phyloP scores from a whole-genome alignment of 2,329 filamentous ascomycete species.

The Neonectria coccinea region DNA sequence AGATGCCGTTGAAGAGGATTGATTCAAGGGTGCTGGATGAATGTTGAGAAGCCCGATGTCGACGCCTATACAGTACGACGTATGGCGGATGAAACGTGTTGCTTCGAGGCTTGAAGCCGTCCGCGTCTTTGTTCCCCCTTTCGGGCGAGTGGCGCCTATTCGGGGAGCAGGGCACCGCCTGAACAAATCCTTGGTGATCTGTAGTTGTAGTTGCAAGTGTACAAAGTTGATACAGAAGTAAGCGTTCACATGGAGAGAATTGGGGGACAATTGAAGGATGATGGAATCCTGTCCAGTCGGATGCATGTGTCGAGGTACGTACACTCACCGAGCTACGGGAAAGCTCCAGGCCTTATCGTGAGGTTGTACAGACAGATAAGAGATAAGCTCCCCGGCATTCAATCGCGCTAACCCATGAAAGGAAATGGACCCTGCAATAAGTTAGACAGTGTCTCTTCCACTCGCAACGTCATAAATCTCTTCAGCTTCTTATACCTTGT shows the following conservation, averaged over 20 bases:
- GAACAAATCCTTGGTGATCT: background rate
- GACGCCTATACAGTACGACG: background rate
- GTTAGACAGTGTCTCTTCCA: constrained; percentile 4
- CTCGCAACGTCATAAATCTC: constrained; percentile 8
- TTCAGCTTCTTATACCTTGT: background rate
- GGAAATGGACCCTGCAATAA: constrained; percentile 28
- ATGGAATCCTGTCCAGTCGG: background rate
- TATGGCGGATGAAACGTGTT: constrained; percentile 36
- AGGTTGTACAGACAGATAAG: constrained; percentile 15
- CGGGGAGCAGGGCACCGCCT: constrained; percentile 6
- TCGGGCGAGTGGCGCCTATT: constrained; percentile 40
- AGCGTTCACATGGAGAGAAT: constrained; percentile 4
- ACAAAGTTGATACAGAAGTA: background rate
- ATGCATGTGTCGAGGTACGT: background rate
- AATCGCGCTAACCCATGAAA: constrained; percentile 37
- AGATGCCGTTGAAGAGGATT: background rate
- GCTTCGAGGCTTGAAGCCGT: constrained; percentile 17
- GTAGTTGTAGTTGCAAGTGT: background rate
- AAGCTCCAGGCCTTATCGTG: constrained; percentile 29
- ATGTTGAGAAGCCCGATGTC: background rate
- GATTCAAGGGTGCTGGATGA: background rate
- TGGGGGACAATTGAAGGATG: background rate
- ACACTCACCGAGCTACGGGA: constrained; percentile 1
- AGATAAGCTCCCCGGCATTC: background rate
- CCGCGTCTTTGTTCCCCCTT: constrained; percentile 28